phyloP scores from a whole-genome alignment of 2,329 filamentous ascomycete species.

The Trichoderma guizhouense region DNA sequence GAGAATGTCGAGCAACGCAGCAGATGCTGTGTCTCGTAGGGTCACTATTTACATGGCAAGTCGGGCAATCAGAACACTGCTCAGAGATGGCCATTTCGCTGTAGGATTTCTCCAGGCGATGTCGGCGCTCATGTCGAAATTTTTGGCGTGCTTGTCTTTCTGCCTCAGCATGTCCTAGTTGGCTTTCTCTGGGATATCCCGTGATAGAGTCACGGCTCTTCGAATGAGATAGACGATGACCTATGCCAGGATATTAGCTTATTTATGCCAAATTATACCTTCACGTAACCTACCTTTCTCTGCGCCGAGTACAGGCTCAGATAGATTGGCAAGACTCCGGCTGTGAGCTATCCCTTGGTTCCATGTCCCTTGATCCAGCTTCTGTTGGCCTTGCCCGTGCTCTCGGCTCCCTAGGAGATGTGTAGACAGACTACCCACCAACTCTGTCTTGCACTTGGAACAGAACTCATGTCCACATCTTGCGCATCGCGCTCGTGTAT shows the following conservation, averaged over 20 bases:
- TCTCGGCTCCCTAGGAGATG: neutral
- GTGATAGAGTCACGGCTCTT: neutral
- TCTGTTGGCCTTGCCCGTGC: neutral
- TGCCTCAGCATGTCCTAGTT: neutral
- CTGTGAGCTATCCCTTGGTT: neutral
- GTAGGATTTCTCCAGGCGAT: conserved; percentile 2
- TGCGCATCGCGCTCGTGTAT: conserved; percentile 39
- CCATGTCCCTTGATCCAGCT: neutral
- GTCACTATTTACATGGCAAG: neutral
- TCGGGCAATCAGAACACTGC: neutral
- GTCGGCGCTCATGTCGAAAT: conserved; percentile 8
- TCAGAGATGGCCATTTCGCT: neutral
- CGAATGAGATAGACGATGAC: neutral
- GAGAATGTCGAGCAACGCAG: conserved; percentile 11
- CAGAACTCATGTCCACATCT: conserved; percentile 53
- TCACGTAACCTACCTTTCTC: neutral
- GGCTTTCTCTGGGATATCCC: neutral
- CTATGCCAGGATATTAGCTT: neutral
- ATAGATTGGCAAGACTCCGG: neutral
- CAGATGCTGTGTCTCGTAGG: conserved; percentile 13
- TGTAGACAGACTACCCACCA: conserved; percentile 19
- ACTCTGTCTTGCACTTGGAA: conserved; percentile 41
- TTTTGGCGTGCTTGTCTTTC: neutral
- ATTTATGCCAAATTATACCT: neutral
- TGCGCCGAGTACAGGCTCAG: neutral